Percentiles rank a stretch among this genome's conserved stretches.
Evolutionary conservation across 805 yeast species (phyloP).

Genomic region (Ogataea ganodermae): DNA sequence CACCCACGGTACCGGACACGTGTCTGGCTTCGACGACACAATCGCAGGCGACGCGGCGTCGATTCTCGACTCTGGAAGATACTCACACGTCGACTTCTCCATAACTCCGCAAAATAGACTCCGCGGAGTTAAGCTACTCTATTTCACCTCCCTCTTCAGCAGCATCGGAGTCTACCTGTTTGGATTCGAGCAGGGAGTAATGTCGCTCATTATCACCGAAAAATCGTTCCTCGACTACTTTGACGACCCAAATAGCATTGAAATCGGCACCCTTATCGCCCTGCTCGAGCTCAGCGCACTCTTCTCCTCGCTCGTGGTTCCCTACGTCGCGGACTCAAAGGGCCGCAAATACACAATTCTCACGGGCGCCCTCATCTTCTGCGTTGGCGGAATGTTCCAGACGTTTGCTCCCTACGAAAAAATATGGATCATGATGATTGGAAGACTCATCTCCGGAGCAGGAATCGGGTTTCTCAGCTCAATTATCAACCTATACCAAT

Average conservation of each 20-base stretch:
- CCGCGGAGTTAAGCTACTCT: constrained; percentile 28
- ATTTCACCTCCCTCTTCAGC: constrained; percentile 30
- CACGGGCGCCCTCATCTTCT: constrained; percentile 72
- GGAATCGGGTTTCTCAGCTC: constrained; percentile 86
- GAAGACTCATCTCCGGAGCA: constrained; percentile 78
- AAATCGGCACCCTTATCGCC: constrained; percentile 82
- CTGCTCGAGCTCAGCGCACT: constrained; percentile 84
- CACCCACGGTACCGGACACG: not conserved
- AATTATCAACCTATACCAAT: constrained; percentile 84
- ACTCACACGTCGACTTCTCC: constrained; percentile 26
- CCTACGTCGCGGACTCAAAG: constrained; percentile 68
- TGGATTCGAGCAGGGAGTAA: constrained; percentile 75
- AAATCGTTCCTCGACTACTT: constrained; percentile 67
- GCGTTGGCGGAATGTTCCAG: constrained; percentile 75
- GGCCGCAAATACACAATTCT: constrained; percentile 81
- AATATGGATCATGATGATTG: constrained; percentile 61
- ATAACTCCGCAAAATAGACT: constrained; percentile 19
- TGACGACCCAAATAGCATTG: constrained; percentile 66
- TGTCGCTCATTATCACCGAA: constrained; percentile 80
- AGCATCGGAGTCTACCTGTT: constrained; percentile 48
- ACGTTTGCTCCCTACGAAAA: constrained; percentile 47
- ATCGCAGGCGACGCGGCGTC: too few relatives aligned
- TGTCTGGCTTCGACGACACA: constrained; percentile 4
- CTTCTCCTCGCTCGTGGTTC: constrained; percentile 70
- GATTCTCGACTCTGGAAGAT: constrained; percentile 11